phyloP scores from a whole-genome alignment of 768 basidiomycete genomes.

The Psilocybe tampanensis region DNA sequence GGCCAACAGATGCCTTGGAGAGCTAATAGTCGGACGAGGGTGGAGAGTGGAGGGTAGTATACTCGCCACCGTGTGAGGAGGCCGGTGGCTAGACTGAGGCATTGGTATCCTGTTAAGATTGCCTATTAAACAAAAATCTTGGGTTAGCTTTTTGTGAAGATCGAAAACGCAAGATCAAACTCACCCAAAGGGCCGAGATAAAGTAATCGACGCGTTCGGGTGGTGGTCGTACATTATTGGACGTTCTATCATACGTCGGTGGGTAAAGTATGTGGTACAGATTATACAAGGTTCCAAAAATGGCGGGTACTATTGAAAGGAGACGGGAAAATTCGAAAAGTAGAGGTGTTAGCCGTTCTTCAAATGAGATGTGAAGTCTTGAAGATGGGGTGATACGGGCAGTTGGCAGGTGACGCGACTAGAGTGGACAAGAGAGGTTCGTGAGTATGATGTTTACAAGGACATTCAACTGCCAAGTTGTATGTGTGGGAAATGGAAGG shows the following conservation, averaged over 20 bases:
- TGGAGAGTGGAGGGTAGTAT: constrained; percentile 87
- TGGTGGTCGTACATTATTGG: constrained; percentile 25
- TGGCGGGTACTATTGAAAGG: constrained; percentile 72
- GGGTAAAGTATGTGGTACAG: constrained; percentile 54
- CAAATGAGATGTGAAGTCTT: constrained; percentile 47
- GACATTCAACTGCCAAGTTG: background rate
- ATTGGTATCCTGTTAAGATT: constrained; percentile 86
- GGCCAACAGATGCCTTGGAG: constrained; percentile 98
- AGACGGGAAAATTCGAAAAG: constrained; percentile 74
- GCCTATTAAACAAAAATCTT: constrained; percentile 38
- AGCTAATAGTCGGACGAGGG: constrained; percentile 88
- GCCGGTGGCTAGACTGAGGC: constrained; percentile 84
- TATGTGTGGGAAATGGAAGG: background rate
- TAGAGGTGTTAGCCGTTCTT: constrained; percentile 52
- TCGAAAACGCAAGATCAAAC: constrained; percentile 21
- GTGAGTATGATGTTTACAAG: background rate
- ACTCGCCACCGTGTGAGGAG: constrained; percentile 88
- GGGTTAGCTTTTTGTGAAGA: constrained; percentile 37
- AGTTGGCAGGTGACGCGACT: constrained; percentile 73
- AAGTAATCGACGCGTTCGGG: constrained; percentile 66
- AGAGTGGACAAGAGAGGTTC: background rate
- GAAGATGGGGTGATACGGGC: constrained; percentile 59
- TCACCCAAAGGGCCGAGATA: constrained; percentile 73
- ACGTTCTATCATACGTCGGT: constrained; percentile 24
- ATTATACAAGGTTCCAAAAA: constrained; percentile 67